Evolutionary conservation across 257 asterid genomes (phyloP).

Genomic region (Nicotiana noctiflora): DNA sequence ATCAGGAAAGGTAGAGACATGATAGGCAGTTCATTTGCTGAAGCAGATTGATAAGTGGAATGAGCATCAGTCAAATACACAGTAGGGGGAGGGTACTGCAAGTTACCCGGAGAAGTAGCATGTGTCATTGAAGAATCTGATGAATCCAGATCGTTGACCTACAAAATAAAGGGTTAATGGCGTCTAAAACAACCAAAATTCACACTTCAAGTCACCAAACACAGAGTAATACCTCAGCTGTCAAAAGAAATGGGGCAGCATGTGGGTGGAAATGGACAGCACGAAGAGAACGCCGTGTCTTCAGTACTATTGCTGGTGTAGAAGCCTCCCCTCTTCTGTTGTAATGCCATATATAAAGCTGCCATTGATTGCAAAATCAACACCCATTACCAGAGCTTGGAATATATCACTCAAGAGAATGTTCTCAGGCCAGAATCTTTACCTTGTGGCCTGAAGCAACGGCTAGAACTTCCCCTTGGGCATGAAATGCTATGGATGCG

Average conservation of each 20-base stretch:
- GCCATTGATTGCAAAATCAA: constrained; percentile 32
- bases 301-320: constrained; percentile 69
- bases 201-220: constrained; percentile 7
- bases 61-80: constrained; percentile 78
- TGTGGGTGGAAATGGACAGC: constrained; percentile 98
- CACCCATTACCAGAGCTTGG: constrained; percentile 6
- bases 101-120: constrained; percentile 84
- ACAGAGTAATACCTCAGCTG: constrained; percentile 78
- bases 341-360: constrained; percentile 95
- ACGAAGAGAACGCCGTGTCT: constrained; percentile 94
- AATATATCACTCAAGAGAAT: constrained; percentile 1
- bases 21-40: constrained; percentile 62
- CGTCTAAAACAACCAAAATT: not conserved
- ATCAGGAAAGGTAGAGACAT: constrained; percentile 70
- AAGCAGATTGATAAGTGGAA: constrained; percentile 47
- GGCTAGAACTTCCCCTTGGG: constrained; percentile 91
- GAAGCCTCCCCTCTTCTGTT: constrained; percentile 71
- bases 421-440: constrained; percentile 15
- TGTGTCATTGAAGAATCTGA: constrained; percentile 86
- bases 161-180: not conserved
- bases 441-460: constrained; percentile 99
- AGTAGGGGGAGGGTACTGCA: constrained; percentile 85
- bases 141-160: constrained; percentile 77
- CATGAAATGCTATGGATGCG: constrained; percentile 96
- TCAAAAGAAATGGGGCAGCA: constrained; percentile 89